A percentile compares a stretch with the other conserved stretches of the same genome.
Evolutionary conservation across 768 basidiomycete genomes (phyloP).

Genomic region (Sporobolomyces roseus): DNA sequence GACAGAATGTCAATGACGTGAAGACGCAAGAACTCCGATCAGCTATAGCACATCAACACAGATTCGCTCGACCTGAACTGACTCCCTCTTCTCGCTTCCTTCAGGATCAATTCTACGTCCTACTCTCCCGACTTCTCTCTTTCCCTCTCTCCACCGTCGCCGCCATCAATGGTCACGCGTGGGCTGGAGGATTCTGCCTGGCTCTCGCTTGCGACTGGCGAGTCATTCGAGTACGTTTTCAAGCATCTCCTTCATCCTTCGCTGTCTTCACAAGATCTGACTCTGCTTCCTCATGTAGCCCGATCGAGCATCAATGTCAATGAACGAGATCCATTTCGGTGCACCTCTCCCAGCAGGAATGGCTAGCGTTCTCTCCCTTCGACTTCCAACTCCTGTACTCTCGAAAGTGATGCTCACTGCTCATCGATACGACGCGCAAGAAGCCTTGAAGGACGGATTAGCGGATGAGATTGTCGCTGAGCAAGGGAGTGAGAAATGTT

Average conservation of each 20-base stretch:
- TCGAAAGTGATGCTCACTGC: constrained; percentile 77
- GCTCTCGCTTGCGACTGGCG: constrained; percentile 81
- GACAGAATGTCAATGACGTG: too few relatives aligned
- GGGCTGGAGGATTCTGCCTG: constrained; percentile 61
- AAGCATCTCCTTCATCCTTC: background rate
- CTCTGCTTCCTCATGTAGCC: constrained; percentile 44
- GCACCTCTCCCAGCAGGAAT: constrained; percentile 74
- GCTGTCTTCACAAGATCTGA: background rate
- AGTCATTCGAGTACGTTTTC: constrained; percentile 61
- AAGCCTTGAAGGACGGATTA: constrained; percentile 55
- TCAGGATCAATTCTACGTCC: constrained; percentile 29
- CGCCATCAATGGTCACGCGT: constrained; percentile 51
- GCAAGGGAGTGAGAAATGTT: constrained; percentile 8
- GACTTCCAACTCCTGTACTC: constrained; percentile 59
- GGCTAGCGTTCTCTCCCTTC: constrained; percentile 59
- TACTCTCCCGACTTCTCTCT: constrained; percentile 25
- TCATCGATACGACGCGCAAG: constrained; percentile 68
- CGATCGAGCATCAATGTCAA: constrained; percentile 79
- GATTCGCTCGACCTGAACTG: too few relatives aligned
- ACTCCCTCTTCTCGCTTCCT: too few relatives aligned
- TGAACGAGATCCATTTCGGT: constrained; percentile 69
- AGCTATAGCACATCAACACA: too few relatives aligned
- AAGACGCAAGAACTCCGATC: too few relatives aligned
- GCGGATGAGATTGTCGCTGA: constrained; percentile 28
- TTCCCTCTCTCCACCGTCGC: constrained; percentile 38